These are phyloP conservation scores for Scutellaria galericulata DNA, from an alignment of 257 asterid species.

Conservation along the genomic window DNA sequence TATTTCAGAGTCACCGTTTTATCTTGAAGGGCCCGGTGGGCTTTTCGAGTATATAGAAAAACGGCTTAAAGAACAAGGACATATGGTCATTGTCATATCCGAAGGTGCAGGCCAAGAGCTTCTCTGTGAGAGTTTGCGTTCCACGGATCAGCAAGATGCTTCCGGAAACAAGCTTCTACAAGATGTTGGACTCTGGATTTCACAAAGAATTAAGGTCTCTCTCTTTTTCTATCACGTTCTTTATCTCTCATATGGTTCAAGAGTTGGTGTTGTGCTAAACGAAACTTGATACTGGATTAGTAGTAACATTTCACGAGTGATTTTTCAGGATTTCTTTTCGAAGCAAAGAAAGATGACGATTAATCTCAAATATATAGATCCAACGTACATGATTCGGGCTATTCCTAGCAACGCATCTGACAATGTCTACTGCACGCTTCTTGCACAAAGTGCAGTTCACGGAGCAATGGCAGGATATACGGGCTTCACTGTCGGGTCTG, in stretches of 20 bases:
- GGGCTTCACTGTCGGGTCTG: conserved; percentile 77
- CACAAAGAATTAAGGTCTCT: conserved; percentile 76
- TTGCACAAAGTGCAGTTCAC: conserved; percentile 92
- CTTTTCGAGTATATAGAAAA: conserved; percentile 79
- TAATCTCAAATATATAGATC: conserved; percentile 90
- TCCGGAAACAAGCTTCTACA: conserved; percentile 84
- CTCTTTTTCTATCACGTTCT: neutral
- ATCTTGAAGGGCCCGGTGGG: conserved; percentile 83
- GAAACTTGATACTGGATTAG: neutral
- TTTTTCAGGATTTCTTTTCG: conserved; percentile 69
- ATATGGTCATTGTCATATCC: conserved; percentile 92
- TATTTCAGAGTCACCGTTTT: conserved; percentile 93
- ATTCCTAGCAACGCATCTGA: conserved; percentile 90
- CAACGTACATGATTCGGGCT: conserved; percentile 92
- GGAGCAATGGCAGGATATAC: conserved; percentile 99
- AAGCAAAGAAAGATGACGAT: conserved; percentile 63
- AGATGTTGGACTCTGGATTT: conserved; percentile 91
- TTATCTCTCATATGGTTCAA: too few species aligned
- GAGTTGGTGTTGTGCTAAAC: neutral
- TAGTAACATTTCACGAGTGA: neutral
- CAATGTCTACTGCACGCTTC: conserved; percentile 90
- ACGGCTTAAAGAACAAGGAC: conserved; percentile 76
- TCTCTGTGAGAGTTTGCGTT: conserved; percentile 59
- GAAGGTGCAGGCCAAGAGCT: conserved; percentile 98
- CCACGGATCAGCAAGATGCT: conserved; percentile 59